A percentile compares a stretch with the other conserved stretches of the same genome.
These are phyloP conservation scores for Ganoderma lingzhi DNA, from an alignment of 1,284 basidiomycete species.

Conservation along the genomic window DNA sequence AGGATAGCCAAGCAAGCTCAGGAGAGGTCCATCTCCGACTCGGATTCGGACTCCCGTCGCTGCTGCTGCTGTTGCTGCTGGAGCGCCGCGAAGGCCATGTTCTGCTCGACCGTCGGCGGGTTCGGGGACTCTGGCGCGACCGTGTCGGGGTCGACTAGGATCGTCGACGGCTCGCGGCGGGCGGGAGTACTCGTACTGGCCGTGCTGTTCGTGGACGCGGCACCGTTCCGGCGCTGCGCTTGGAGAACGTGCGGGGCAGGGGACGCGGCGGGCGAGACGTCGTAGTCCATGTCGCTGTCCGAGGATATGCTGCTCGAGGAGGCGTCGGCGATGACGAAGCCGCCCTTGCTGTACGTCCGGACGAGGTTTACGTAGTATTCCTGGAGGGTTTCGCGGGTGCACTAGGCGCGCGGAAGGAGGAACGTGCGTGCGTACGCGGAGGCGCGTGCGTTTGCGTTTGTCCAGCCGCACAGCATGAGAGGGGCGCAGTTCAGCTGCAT, in stretches of 20 bases:
- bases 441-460: not conserved
- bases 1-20: not conserved
- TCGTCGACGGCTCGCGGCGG: slow-evolving; percentile 54
- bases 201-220: slow-evolving; percentile 1
- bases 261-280: slow-evolving; percentile 62
- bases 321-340: slow-evolving; percentile 61
- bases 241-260: slow-evolving; percentile 38
- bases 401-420: slow-evolving; percentile 51
- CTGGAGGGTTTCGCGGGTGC: slow-evolving; percentile 81
- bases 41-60: slow-evolving; percentile 16
- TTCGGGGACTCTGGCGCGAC: slow-evolving; percentile 55
- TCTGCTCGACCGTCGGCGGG: slow-evolving; percentile 78
- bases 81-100: slow-evolving; percentile 80
- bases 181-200: slow-evolving; percentile 16
- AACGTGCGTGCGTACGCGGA: slow-evolving; percentile 3
- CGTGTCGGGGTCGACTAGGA: slow-evolving; percentile 61
- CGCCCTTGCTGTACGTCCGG: slow-evolving; percentile 72
- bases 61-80: slow-evolving; percentile 51
- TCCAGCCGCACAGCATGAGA: not conserved
- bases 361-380: slow-evolving; percentile 88
- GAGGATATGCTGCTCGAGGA: slow-evolving; percentile 49
- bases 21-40: slow-evolving; percentile 14
- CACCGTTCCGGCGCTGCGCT: slow-evolving; percentile 7
- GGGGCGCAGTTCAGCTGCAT: slow-evolving; percentile 26
- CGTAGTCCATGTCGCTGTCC: slow-evolving; percentile 69